Conservation (phyloP, 768 basidiomycete species). For the Imleria badia region DNA sequence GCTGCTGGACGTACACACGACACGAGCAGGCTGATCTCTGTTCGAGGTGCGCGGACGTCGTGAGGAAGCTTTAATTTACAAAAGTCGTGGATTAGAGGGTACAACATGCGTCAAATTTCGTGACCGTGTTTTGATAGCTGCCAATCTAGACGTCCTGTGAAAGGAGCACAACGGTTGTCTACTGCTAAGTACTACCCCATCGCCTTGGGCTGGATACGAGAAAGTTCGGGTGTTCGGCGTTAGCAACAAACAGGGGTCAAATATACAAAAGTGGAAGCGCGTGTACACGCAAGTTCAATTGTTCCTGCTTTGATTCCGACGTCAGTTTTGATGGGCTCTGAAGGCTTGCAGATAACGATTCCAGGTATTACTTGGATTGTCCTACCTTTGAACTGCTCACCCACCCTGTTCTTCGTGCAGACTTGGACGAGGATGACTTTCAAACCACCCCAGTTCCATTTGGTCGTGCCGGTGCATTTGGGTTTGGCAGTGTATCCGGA, state of each 20-base stretch:
- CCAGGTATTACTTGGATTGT: constrained; percentile 36
- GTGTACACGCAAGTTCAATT: background rate
- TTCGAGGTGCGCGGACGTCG: constrained; percentile 50
- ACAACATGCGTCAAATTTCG: background rate
- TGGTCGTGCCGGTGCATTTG: constrained; percentile 56
- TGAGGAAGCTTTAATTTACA: constrained; percentile 7
- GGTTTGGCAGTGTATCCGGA: constrained; percentile 49
- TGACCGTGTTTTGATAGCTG: background rate
- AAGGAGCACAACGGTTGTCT: too few species aligned
- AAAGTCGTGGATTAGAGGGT: background rate
- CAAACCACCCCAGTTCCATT: constrained; percentile 64
- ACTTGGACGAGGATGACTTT: constrained; percentile 78
- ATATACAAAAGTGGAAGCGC: constrained; percentile 13
- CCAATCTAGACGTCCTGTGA: background rate
- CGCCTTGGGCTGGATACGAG: too few species aligned
- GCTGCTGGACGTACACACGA: constrained; percentile 85
- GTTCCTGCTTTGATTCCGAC: constrained; percentile 2
- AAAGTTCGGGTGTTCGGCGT: too few species aligned
- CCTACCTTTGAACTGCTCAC: background rate
- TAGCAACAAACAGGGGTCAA: constrained; percentile 14
- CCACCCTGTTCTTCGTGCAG: constrained; percentile 36
- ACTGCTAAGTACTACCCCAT: too few species aligned
- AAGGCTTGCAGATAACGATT: constrained; percentile 47
- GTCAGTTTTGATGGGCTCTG: constrained; percentile 34
- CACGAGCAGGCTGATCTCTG: constrained; percentile 55